Evolutionary conservation across 177 flowering plant species (phyloP), one percentile per base, ranked within the genome.

Genomic region (Vitis hybrid): DNA sequence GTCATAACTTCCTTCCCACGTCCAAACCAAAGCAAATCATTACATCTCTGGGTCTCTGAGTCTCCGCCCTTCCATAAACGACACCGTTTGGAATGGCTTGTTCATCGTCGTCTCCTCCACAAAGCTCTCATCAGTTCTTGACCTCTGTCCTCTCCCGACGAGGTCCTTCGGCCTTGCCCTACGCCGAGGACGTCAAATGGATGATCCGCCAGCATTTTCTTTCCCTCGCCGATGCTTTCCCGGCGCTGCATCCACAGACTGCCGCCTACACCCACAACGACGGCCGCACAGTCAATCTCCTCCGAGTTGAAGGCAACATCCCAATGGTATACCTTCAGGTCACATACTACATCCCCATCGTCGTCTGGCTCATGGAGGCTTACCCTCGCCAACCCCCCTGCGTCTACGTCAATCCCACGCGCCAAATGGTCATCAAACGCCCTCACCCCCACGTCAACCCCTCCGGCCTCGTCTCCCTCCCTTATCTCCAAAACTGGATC

Each of bases 191-290:
- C 70, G 82, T 79, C 63, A 91, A 89, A 56, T 88, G 93, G 89
- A 81, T 82, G 18, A 89, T 87, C 73, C 89, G 96, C 12, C 89
- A 90, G 61, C 93, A 89, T 67, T 84, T 90, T 32, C 68, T 90
- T 51, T 4, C 87, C 58, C 79, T 90, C 15, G 62, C 67, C 72
- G 69, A 83, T 21, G 52, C 77, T 14, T 81, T 64, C 79, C 91
- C 89, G 14, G 79, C 85, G 50, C 87, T 90, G 56, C 85, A 79
- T 23, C 88, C 88, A 56, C 82, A 84, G 65, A 85, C 91, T 5
- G 88, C 93, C 26, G 78, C 81, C 49, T 90, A 80, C 82, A 87
- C 88, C 64, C 95, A 90, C 87, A 90, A 89, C 84, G 95, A 90
- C 60, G 93, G 93, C 68, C 83, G 90, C 52, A 70, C 90, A 23